These are phyloP conservation scores for Lachancea cidri DNA, from an alignment of 805 yeast species.

Conservation along the genomic window DNA sequence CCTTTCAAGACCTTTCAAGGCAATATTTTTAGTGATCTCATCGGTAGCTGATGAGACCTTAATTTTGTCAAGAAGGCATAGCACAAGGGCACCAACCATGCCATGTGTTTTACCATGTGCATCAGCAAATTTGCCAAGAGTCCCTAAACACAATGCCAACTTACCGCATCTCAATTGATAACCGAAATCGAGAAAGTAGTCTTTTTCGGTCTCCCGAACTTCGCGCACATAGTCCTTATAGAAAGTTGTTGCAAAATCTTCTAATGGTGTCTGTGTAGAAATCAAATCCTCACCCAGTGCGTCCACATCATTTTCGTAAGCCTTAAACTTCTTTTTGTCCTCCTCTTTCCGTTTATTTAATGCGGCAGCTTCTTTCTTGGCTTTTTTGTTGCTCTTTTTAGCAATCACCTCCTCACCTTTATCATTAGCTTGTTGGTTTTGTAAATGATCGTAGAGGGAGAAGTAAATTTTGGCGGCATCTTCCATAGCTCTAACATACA, in stretches of 20 bases:
- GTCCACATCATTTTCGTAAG: slow-evolving; percentile 48
- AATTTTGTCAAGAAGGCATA: slow-evolving; percentile 22
- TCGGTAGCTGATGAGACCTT: slow-evolving; percentile 18
- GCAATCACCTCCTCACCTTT: slow-evolving; percentile 10
- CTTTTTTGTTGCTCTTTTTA: slow-evolving; percentile 41
- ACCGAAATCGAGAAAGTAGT: slow-evolving; percentile 27
- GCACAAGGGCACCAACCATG: slow-evolving; percentile 25
- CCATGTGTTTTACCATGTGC: slow-evolving; percentile 16
- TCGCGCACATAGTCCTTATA: slow-evolving; percentile 38
- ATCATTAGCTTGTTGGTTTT: slow-evolving; percentile 3
- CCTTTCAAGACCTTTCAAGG: slow-evolving; percentile 25
- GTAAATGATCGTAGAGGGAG: slow-evolving; percentile 28
- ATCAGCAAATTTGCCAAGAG: slow-evolving; percentile 23
- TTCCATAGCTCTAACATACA: slow-evolving; percentile 61
- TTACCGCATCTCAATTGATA: slow-evolving; percentile 27
- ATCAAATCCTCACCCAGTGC: slow-evolving; percentile 49
- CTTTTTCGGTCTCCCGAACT: slow-evolving; percentile 36
- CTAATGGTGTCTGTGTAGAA: slow-evolving; percentile 37
- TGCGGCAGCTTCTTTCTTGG: slow-evolving; percentile 51
- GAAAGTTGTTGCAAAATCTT: slow-evolving; percentile 41
- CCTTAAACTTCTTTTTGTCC: slow-evolving; percentile 40
- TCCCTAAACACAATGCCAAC: slow-evolving; percentile 28
- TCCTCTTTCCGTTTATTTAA: slow-evolving; percentile 48
- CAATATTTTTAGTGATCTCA: slow-evolving; percentile 29
- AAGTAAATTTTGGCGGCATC: slow-evolving; percentile 60